Base-by-base conservation (phyloP, 345 rosid genomes). In the Citrus medica region DNA sequence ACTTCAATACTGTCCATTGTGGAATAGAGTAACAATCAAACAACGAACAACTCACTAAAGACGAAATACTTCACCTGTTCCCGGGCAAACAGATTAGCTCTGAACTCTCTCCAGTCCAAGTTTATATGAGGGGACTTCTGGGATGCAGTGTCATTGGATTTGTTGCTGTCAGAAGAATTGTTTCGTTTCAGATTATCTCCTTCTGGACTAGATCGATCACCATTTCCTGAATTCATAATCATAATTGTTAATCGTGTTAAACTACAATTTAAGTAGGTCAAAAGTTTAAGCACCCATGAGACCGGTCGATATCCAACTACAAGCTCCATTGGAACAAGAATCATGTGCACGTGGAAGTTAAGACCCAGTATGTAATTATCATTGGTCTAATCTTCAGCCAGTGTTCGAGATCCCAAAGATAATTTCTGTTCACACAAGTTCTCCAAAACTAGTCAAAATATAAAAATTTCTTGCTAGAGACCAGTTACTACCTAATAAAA, bases 31-130 rank as follows among this genome's bases (percentile, higher is more conserved):
- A 32, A 22, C 21, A 66, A n/a, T n/a, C n/a, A n/a, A n/a, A n/a
- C n/a, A 71, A 24, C 42, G 13, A 46, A 4, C 51, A 46, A 46
- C 51, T 56, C 10, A 59, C 27, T 60, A 48, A 28, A 42, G 37
- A 66, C 27, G 32, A 61, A 79, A 81, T 9, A 42, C 16, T 13
- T 84, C 83, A 93, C 99, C 99, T 93, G 91, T 76, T 92, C 98
- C 73, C 84, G 86, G 66, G 84, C 80, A 84, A 88, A 87, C 74
- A 95, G 83, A 83, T 83, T 89, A 33, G 97, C 98, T 82, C 99
- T 89, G 83, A 95, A 95, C 79, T 88, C 96, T 88, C 99, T 90
- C 98, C 99, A 95, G 77, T 95, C 96, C 67, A 48, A 82, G 63
- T 78, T 87, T 17, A 77, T 69, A 68, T 73, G 83, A 48, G 81